Percentiles rank a stretch among this genome's conserved stretches.
phyloP scores from a whole-genome alignment of 2,329 filamentous ascomycete genomes.

The Alternaria brassicae region DNA sequence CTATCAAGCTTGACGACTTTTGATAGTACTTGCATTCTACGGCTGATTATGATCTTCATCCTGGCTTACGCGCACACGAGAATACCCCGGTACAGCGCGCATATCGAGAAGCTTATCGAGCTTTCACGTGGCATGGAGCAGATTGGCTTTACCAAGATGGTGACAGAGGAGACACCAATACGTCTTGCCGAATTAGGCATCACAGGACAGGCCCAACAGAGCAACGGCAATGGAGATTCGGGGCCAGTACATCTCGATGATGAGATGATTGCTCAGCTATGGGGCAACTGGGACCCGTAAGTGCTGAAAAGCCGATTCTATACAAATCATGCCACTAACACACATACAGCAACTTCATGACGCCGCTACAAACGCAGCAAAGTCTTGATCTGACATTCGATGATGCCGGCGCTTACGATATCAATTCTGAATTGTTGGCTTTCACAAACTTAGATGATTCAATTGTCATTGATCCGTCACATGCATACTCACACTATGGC shows the following conservation, averaged over 20 bases:
- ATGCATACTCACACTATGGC: conserved; percentile 23
- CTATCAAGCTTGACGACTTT: conserved; percentile 46
- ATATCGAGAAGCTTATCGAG: conserved; percentile 37
- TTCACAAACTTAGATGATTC: conserved; percentile 43
- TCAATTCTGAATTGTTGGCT: conserved; percentile 40
- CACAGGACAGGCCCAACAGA: conserved; percentile 17
- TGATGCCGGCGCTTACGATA: conserved; percentile 40
- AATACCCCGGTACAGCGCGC: conserved; percentile 32
- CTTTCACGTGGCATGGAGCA: conserved; percentile 41
- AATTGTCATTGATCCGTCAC: conserved; percentile 37
- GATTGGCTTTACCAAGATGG: conserved; percentile 47
- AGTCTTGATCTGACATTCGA: conserved; percentile 44
- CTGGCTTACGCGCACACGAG: conserved; percentile 44
- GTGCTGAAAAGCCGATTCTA: background rate
- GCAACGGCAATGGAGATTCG: background rate
- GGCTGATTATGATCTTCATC: conserved; percentile 47
- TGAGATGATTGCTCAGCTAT: conserved; percentile 40
- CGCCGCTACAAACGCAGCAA: conserved; percentile 44
- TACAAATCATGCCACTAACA: background rate
- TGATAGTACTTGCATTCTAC: conserved; percentile 46
- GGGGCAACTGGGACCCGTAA: conserved; percentile 45
- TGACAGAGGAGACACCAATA: conserved; percentile 42
- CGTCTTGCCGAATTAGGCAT: conserved; percentile 44
- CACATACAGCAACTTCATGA: conserved; percentile 39
- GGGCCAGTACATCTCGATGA: conserved; percentile 35